Conservation (phyloP, 2,329 filamentous ascomycete species). For the Colletotrichum abscissum region DNA sequence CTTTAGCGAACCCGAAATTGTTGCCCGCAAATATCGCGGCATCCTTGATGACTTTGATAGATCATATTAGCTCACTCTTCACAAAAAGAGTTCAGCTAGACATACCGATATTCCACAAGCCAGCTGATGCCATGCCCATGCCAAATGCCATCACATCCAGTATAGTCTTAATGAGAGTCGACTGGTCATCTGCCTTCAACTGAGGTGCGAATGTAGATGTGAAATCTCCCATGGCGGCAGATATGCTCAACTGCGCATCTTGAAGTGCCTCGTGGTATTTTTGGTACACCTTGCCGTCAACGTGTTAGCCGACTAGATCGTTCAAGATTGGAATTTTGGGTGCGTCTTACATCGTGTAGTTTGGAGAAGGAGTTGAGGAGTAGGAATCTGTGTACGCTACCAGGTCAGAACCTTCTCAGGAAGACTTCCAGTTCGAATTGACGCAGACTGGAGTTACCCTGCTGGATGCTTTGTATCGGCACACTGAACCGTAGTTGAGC, state of each 20-base stretch:
- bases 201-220: background rate
- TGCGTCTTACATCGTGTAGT: conserved; percentile 9
- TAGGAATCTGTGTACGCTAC: background rate
- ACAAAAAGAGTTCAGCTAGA: too few relatives aligned
- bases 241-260: conserved; percentile 12
- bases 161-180: background rate
- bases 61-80: background rate
- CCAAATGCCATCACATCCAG: background rate
- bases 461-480: conserved; percentile 1
- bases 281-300: background rate
- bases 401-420: too few relatives aligned
- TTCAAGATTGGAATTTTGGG: too few relatives aligned
- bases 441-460: background rate
- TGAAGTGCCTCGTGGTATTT: conserved; percentile 22
- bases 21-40: background rate
- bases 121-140: background rate
- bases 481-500: conserved; percentile 17
- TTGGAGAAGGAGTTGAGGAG: conserved; percentile 17
- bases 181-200: background rate
- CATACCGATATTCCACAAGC: conserved; percentile 17
- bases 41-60: background rate
- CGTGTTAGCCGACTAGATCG: background rate
- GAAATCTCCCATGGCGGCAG: conserved; percentile 6
- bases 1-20: background rate
- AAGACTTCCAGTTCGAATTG: too few relatives aligned